Conservation (phyloP, 23 red algal species). For the Gracilaria caudata region DNA sequence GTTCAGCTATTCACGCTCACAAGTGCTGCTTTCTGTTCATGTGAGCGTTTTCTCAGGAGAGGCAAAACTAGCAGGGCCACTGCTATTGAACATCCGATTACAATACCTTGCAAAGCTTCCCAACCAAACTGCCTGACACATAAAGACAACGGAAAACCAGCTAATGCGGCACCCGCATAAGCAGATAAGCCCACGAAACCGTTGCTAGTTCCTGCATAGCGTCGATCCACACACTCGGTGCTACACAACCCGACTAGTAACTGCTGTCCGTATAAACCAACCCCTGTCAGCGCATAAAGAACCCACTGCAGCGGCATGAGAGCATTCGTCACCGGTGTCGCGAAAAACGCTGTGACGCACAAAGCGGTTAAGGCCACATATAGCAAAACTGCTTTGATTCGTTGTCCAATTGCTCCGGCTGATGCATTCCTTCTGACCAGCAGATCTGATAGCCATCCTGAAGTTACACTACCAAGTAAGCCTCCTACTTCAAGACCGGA, state of each 20-base stretch:
- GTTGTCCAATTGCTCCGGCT: constrained; percentile 55
- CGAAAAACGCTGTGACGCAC: constrained; percentile 46
- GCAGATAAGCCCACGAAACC: constrained; percentile 66
- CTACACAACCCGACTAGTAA: constrained; percentile 65
- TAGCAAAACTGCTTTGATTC: constrained; percentile 55
- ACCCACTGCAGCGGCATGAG: constrained; percentile 53
- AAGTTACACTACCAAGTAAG: constrained; percentile 47
- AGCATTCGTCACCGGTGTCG: constrained; percentile 1
- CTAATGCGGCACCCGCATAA: constrained; percentile 66
- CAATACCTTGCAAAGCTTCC: constrained; percentile 36
- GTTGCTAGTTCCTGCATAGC: constrained; percentile 66
- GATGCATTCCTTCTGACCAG: constrained; percentile 19
- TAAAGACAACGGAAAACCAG: constrained; percentile 73
- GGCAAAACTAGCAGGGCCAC: constrained; percentile 44
- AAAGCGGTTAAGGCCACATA: constrained; percentile 43
- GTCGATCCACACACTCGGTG: constrained; percentile 60
- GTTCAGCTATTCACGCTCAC: not conserved
- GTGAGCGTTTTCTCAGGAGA: constrained; percentile 32
- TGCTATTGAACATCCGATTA: constrained; percentile 35
- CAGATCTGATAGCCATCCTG: constrained; percentile 62
- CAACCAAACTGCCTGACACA: constrained; percentile 62
- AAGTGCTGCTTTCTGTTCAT: constrained; percentile 30
- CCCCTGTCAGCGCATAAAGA: constrained; percentile 48
- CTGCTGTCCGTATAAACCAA: constrained; percentile 74
- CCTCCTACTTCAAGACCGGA: constrained; percentile 77